A percentile compares a stretch with the other conserved stretches of the same genome.
Conservation (phyloP, 345 rosid species). For the Trapa incisa region DNA sequence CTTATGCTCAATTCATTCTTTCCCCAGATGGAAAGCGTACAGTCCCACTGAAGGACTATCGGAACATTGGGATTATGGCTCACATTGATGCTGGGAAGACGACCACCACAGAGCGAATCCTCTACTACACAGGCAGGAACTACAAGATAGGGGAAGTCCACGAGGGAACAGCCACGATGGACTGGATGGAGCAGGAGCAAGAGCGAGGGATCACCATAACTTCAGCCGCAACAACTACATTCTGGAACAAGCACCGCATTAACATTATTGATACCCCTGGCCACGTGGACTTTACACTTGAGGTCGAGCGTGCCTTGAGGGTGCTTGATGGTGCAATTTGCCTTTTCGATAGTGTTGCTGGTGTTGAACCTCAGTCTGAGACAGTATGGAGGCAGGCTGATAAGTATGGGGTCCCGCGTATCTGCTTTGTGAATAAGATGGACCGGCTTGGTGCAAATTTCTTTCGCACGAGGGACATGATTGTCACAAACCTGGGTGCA, state of each 20-base stretch:
- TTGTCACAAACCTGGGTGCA: constrained; percentile 86
- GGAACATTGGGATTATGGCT: constrained; percentile 97
- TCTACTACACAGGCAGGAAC: constrained; percentile 87
- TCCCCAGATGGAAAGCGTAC: constrained; percentile 44
- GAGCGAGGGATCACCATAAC: constrained; percentile 98
- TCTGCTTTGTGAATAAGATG: constrained; percentile 94
- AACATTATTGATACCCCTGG: constrained; percentile 96
- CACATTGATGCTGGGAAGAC: constrained; percentile 99
- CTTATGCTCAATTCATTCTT: background rate
- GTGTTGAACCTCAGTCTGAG: constrained; percentile 98
- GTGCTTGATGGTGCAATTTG: constrained; percentile 95
- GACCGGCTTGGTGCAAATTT: constrained; percentile 96
- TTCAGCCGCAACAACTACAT: constrained; percentile 91
- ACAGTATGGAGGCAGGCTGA: constrained; percentile 99
- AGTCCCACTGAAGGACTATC: constrained; percentile 68
- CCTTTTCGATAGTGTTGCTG: constrained; percentile 96
- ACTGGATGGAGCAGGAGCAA: constrained; percentile 99
- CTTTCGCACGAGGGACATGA: constrained; percentile 89
- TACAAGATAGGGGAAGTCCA: constrained; percentile 97
- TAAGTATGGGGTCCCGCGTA: constrained; percentile 91
- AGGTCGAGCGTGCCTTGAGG: constrained; percentile 91
- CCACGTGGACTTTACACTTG: constrained; percentile 92
- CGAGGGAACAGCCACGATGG: constrained; percentile 98
- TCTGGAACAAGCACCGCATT: constrained; percentile 86
- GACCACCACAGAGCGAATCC: constrained; percentile 80